These are phyloP conservation scores for Ogataea kodamae DNA, from an alignment of 805 yeast genomes.

Conservation along the genomic window DNA sequence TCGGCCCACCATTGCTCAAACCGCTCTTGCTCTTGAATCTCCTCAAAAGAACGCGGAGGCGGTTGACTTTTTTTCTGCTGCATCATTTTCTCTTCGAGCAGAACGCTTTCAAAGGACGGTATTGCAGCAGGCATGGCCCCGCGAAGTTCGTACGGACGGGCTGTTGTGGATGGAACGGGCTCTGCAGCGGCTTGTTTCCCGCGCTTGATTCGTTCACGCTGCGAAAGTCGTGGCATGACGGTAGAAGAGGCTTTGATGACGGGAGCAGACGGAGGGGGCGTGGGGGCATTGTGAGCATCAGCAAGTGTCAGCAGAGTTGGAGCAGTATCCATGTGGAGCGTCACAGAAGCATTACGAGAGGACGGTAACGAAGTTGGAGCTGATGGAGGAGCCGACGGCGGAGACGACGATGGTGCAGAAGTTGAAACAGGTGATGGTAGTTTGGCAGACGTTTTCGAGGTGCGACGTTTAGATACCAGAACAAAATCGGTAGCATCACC, in stretches of 20 bases:
- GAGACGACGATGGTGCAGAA: too few species aligned
- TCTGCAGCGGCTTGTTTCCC: constrained; percentile 9
- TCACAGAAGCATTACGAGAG: constrained; percentile 5
- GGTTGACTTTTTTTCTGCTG: constrained; percentile 26
- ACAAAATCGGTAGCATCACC: constrained; percentile 32
- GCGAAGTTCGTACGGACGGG: constrained; percentile 5
- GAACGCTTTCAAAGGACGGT: constrained; percentile 29
- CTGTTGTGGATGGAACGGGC: constrained; percentile 1
- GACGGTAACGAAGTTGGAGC: constrained; percentile 1
- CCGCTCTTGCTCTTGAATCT: constrained; percentile 76
- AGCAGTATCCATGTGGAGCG: constrained; percentile 9
- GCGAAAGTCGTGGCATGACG: constrained; percentile 47
- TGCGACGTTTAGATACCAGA: constrained; percentile 32
- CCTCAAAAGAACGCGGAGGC: constrained; percentile 48
- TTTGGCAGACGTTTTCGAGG: neutral
- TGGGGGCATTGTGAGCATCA: constrained; percentile 9
- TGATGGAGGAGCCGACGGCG: constrained; percentile 2
- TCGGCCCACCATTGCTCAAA: constrained; percentile 87
- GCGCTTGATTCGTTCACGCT: constrained; percentile 52
- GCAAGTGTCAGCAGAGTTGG: constrained; percentile 9
- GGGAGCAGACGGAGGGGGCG: constrained; percentile 5
- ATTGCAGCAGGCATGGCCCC: constrained; percentile 11
- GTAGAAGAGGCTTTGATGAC: constrained; percentile 32
- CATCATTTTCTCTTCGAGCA: constrained; percentile 23
- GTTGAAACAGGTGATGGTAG: neutral